These are phyloP conservation scores for Tetrahymena thermophila DNA, from an alignment of 73 alveolate genomes.

Conservation along the genomic window DNA sequence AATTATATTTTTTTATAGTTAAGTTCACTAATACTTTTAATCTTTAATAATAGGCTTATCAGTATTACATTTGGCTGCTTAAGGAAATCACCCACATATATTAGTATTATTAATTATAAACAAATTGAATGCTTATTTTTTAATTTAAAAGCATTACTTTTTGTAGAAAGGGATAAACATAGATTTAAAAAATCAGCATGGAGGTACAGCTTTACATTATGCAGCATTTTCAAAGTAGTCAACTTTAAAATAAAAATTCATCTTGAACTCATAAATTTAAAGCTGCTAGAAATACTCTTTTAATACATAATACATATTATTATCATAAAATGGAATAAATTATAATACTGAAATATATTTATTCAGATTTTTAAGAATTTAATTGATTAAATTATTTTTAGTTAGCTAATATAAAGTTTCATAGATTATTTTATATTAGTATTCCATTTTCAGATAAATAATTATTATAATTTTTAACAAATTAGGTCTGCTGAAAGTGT, in stretches of 20 bases:
- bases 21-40: neutral
- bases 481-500: neutral
- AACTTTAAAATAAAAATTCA: too few relatives aligned
- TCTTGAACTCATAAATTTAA: too few relatives aligned
- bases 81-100: neutral
- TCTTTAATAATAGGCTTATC: neutral
- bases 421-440: too few relatives aligned
- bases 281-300: too few relatives aligned
- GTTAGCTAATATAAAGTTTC: too few relatives aligned
- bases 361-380: too few relatives aligned
- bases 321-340: too few relatives aligned
- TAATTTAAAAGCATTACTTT: neutral
- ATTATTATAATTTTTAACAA: neutral
- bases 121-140: neutral
- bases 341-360: too few relatives aligned
- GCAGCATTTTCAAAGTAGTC: neutral
- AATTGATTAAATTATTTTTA: too few relatives aligned
- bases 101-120: neutral
- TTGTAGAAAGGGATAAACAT: neutral
- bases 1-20: neutral
- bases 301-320: too few relatives aligned
- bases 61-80: neutral
- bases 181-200: neutral
- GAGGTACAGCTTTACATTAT: neutral
- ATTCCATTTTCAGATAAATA: too few relatives aligned